phyloP scores from a whole-genome alignment of 768 basidiomycete genomes.

The Boletus reticuloceps region DNA sequence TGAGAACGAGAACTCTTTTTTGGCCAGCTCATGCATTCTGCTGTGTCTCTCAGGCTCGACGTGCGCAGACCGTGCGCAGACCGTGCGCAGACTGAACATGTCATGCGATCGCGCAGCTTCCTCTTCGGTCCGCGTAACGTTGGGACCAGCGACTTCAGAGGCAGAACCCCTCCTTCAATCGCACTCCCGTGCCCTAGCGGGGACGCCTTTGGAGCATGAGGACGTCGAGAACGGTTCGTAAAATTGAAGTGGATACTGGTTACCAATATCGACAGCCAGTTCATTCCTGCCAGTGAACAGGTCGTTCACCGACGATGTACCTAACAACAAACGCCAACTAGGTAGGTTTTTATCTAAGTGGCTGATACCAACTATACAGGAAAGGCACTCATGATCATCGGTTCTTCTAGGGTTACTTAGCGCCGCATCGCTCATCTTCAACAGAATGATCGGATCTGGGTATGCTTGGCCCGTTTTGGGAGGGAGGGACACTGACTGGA shows the following conservation, averaged over 20 bases:
- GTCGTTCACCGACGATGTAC: conserved; percentile 42
- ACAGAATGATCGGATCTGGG: conserved; percentile 76
- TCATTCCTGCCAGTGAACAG: conserved; percentile 2
- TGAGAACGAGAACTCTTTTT: too few relatives aligned
- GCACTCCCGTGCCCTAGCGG: background rate
- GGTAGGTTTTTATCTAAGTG: conserved; percentile 35
- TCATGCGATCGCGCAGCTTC: background rate
- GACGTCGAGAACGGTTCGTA: conserved; percentile 17
- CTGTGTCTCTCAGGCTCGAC: too few relatives aligned
- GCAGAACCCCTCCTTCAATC: conserved; percentile 22
- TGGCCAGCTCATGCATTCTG: too few relatives aligned
- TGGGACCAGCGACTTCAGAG: conserved; percentile 4
- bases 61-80: too few relatives aligned
- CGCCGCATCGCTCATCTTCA: conserved; percentile 67
- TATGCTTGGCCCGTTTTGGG: conserved; percentile 20
- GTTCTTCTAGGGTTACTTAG: conserved; percentile 34
- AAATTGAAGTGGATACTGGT: background rate
- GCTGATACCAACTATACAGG: background rate
- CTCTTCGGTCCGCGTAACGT: background rate
- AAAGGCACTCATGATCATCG: background rate
- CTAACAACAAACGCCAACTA: conserved; percentile 46
- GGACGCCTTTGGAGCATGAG: background rate
- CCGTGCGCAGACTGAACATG: background rate
- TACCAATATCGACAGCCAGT: background rate
- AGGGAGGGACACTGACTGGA: background rate